A percentile compares a stretch with the other conserved stretches of the same genome.
These are phyloP conservation scores for Pelargonium citronellum DNA, from an alignment of 441 rosid genomes.

Conservation along the genomic window DNA sequence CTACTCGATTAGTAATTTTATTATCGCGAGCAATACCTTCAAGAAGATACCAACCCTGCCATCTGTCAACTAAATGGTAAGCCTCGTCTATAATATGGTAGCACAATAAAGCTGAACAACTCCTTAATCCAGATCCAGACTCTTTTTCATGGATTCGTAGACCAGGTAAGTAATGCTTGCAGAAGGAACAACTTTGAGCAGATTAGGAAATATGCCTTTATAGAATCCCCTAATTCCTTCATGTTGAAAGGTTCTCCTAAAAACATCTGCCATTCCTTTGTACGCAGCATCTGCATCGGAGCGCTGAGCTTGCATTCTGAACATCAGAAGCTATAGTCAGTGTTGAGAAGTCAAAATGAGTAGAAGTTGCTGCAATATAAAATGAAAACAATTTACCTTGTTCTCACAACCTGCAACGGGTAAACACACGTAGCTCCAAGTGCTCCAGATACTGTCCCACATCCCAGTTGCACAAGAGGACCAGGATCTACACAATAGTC, in stretches of 20 bases:
- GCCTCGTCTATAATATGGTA: too few relatives aligned
- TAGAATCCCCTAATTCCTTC: constrained; percentile 69
- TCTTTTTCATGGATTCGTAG: constrained; percentile 60
- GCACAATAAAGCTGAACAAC: neutral
- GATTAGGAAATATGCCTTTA: constrained; percentile 78
- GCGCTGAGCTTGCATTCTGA: constrained; percentile 66
- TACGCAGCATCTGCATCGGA: constrained; percentile 24
- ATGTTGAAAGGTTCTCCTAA: constrained; percentile 45
- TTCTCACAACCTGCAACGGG: constrained; percentile 92
- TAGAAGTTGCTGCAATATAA: neutral
- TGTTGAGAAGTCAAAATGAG: neutral
- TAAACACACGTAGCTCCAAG: constrained; percentile 92
- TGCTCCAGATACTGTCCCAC: constrained; percentile 88
- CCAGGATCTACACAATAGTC: constrained; percentile 41
- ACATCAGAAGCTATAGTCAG: constrained; percentile 14
- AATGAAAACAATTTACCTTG: constrained; percentile 48
- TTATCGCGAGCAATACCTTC: constrained; percentile 24
- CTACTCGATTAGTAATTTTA: constrained; percentile 13
- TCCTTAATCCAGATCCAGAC: constrained; percentile 45
- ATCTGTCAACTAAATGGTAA: constrained; percentile 9
- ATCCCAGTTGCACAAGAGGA: constrained; percentile 73
- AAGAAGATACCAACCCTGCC: constrained; percentile 13
- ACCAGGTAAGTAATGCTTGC: constrained; percentile 83
- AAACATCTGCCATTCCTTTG: constrained; percentile 47
- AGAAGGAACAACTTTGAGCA: constrained; percentile 78